These are phyloP conservation scores for Psilocybe cubensis DNA, from an alignment of 768 basidiomycete genomes.

Conservation along the genomic window DNA sequence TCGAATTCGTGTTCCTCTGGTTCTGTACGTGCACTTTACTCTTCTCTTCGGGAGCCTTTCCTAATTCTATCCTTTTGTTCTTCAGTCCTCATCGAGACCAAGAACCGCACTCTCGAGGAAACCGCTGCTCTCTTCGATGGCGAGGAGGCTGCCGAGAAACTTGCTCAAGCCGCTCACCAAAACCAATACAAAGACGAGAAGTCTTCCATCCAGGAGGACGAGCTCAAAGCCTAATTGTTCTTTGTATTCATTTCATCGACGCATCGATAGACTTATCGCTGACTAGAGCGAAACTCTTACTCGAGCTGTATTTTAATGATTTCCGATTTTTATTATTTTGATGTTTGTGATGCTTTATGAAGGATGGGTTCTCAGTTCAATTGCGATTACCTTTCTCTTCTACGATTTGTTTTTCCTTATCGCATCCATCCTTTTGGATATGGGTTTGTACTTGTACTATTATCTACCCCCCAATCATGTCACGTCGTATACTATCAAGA, in stretches of 20 bases:
- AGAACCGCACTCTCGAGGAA: slow-evolving; percentile 76
- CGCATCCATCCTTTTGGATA: neutral
- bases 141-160: slow-evolving; percentile 47
- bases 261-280: neutral
- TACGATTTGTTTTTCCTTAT: neutral
- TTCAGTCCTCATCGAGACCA: slow-evolving; percentile 67
- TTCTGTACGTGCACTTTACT: slow-evolving; percentile 41
- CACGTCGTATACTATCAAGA: neutral
- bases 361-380: neutral
- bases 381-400: neutral
- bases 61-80: slow-evolving; percentile 4
- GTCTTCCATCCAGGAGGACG: slow-evolving; percentile 31
- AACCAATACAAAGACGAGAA: slow-evolving; percentile 34
- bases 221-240: slow-evolving; percentile 21
- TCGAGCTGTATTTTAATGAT: neutral
- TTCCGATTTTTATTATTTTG: neutral
- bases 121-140: slow-evolving; percentile 84
- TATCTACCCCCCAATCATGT: neutral
- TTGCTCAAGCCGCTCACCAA: slow-evolving; percentile 31
- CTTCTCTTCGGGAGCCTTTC: neutral
- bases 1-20: slow-evolving; percentile 68
- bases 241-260: neutral
- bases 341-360: neutral
- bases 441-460: slow-evolving; percentile 1
- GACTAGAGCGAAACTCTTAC: neutral